Evolutionary conservation across 1,139 yeast species (phyloP).

Genomic region (Candida sp.): DNA sequence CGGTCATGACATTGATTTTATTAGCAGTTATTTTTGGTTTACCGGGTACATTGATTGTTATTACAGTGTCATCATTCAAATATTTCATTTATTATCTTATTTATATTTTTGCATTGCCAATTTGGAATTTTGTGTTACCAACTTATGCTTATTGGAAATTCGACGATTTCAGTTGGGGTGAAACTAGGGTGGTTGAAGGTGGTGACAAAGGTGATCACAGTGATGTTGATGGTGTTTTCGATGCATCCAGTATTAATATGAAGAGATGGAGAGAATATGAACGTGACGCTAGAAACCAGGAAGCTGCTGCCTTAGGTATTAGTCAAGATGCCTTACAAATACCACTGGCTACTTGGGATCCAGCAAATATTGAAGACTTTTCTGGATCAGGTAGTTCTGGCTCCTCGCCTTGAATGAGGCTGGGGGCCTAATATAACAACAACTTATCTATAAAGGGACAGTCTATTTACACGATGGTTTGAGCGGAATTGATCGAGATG

Average conservation of each 20-base stretch:
- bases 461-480: too few species aligned
- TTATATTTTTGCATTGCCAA: constrained; percentile 79
- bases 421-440: too few species aligned
- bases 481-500: too few species aligned
- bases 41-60: constrained; percentile 84
- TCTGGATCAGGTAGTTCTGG: constrained; percentile 14
- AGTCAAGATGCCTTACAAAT: constrained; percentile 22
- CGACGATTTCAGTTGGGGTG: constrained; percentile 99
- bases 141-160: constrained; percentile 93
- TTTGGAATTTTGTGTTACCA: constrained; percentile 95
- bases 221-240: constrained; percentile 75
- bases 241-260: constrained; percentile 83
- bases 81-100: constrained; percentile 81
- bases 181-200: constrained; percentile 82
- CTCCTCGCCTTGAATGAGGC: neutral
- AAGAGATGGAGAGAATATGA: constrained; percentile 95
- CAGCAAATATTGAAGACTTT: constrained; percentile 30
- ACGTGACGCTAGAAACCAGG: constrained; percentile 49
- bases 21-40: constrained; percentile 84
- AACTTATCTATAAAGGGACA: too few species aligned
- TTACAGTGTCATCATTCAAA: constrained; percentile 77
- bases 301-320: constrained; percentile 9
- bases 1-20: constrained; percentile 72
- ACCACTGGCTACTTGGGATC: constrained; percentile 51
- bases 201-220: constrained; percentile 69